Evolutionary conservation across 345 rosid genomes (phyloP).

Genomic region (Ceriops decandra): DNA sequence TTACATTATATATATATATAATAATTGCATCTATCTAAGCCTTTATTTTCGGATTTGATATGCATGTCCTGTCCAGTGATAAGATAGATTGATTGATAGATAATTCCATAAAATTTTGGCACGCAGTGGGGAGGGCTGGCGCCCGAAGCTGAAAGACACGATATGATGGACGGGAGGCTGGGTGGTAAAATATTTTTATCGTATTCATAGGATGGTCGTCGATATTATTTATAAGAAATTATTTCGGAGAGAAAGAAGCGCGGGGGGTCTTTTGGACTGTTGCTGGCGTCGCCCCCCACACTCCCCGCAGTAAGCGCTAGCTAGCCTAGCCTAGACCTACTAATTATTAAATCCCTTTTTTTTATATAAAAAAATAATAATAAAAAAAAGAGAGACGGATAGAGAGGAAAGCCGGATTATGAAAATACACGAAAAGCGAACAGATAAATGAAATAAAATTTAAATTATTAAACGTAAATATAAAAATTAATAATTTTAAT

Average conservation of each 20-base stretch:
- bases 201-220: background rate
- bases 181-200: too few species aligned
- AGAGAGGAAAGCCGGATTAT: background rate
- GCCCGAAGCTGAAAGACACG: too few species aligned
- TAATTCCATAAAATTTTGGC: background rate
- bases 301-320: conserved; percentile 8
- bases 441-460: too few species aligned
- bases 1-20: too few species aligned
- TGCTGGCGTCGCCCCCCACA: conserved; percentile 28
- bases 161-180: too few species aligned
- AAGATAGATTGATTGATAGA: background rate
- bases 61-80: background rate
- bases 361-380: background rate
- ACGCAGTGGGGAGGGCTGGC: too few species aligned
- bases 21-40: too few species aligned
- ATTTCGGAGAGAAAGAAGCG: background rate
- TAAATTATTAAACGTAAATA: too few species aligned
- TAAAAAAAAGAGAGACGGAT: too few species aligned
- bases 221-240: too few species aligned
- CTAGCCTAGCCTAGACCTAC: conserved; percentile 11
- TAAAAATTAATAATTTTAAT: too few species aligned
- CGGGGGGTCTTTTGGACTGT: background rate
- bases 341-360: background rate
- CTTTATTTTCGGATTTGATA: background rate
- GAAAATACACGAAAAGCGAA: too few species aligned